Percentiles rank a stretch among this genome's conserved stretches.
These are phyloP conservation scores for Inonotus obliquus DNA, from an alignment of 1,284 basidiomycete species.

Conservation along the genomic window DNA sequence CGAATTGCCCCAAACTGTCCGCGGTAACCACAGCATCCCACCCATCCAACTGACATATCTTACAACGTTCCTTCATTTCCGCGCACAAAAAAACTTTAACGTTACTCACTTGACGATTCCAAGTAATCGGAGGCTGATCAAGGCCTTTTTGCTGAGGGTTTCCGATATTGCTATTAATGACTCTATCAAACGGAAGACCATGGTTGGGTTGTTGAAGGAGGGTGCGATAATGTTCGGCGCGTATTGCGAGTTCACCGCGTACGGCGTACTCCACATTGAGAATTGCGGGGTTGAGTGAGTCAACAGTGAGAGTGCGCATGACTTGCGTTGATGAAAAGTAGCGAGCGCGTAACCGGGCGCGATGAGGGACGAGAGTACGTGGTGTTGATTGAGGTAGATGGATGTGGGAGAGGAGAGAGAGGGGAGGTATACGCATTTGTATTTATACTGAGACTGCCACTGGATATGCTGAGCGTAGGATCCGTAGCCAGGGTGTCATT, in stretches of 20 bases:
- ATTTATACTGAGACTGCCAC: background rate
- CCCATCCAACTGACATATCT: background rate
- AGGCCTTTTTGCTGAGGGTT: constrained; percentile 96
- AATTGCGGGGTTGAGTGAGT: constrained; percentile 79
- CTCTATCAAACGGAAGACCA: constrained; percentile 78
- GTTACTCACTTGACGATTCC: constrained; percentile 76
- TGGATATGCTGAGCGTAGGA: background rate
- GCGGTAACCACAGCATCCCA: background rate
- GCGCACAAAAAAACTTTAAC: background rate
- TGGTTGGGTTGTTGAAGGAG: constrained; percentile 54
- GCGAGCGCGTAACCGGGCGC: background rate
- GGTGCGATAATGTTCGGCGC: constrained; percentile 81
- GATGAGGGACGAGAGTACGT: background rate
- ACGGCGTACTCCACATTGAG: constrained; percentile 94
- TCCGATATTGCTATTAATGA: constrained; percentile 96
- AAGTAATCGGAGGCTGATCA: constrained; percentile 92
- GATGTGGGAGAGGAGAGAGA: background rate
- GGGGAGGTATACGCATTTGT: background rate
- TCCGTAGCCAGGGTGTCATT: no score
- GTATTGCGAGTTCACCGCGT: constrained; percentile 93
- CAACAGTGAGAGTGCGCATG: constrained; percentile 57
- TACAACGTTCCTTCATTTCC: background rate
- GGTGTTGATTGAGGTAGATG: background rate
- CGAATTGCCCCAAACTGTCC: background rate
- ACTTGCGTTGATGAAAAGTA: constrained; percentile 8